These are phyloP conservation scores for Trichosporon ovoides DNA, from an alignment of 1,284 basidiomycete species.

Conservation along the genomic window DNA sequence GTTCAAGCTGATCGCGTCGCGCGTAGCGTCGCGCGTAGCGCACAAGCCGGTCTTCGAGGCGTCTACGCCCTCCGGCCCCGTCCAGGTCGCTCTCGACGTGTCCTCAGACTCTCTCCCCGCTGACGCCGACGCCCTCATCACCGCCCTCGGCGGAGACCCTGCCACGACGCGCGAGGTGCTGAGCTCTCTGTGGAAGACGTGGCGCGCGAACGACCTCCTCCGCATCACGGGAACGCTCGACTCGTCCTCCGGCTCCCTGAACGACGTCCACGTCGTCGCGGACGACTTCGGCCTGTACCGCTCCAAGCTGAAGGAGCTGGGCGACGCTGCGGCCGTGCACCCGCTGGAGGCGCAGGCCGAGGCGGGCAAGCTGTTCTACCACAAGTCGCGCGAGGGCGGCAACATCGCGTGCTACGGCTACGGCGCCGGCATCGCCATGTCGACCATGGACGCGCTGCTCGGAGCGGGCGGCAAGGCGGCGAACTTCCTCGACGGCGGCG, in stretches of 20 bases:
- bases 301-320: neutral
- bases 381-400: conserved; percentile 16
- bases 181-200: conserved; percentile 15
- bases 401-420: conserved; percentile 24
- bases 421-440: conserved; percentile 27
- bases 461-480: conserved; percentile 24
- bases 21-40: no score
- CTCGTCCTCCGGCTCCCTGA: neutral
- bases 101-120: conserved; percentile 6
- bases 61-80: conserved; percentile 5
- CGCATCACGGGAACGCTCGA: conserved; percentile 15
- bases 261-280: conserved; percentile 9
- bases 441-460: conserved; percentile 26
- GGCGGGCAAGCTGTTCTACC: conserved; percentile 20
- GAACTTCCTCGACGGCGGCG: conserved; percentile 32
- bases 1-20: conserved; percentile 14
- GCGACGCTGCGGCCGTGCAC: conserved; percentile 8
- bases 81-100: conserved; percentile 15
- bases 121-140: conserved; percentile 10
- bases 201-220: conserved; percentile 17
- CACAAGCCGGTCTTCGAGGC: conserved; percentile 17
- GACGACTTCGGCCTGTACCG: conserved; percentile 15
- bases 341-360: conserved; percentile 18
- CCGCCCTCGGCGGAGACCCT: conserved; percentile 8
- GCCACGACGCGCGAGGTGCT: conserved; percentile 7